These are phyloP conservation scores for Phtheirospermum japonicum DNA, from an alignment of 257 asterid species.

Conservation along the genomic window DNA sequence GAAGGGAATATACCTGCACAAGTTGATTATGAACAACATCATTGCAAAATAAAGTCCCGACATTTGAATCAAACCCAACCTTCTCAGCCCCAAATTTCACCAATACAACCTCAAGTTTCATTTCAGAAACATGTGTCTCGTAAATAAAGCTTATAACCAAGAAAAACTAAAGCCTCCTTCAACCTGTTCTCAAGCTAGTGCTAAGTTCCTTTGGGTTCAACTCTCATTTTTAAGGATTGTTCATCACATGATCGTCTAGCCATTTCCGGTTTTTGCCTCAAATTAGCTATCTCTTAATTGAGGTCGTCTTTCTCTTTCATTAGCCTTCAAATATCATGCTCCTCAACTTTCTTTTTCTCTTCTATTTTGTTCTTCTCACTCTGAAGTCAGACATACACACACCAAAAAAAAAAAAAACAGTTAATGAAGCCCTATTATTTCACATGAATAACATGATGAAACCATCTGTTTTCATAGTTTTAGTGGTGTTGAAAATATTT, in stretches of 20 bases:
- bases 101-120: too few species aligned
- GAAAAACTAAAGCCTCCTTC: not conserved
- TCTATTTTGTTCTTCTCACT: constrained; percentile 39
- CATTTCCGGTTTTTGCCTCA: constrained; percentile 28
- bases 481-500: too few species aligned
- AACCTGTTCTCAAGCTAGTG: not conserved
- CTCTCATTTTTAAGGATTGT: not conserved
- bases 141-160: too few species aligned
- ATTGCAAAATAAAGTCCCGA: too few species aligned
- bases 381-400: constrained; percentile 34
- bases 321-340: constrained; percentile 37
- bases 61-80: too few species aligned
- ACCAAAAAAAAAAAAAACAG: not conserved
- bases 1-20: too few species aligned
- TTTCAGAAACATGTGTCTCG: too few species aligned
- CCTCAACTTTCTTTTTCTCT: constrained; percentile 38
- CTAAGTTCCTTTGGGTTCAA: not conserved
- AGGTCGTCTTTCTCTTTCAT: constrained; percentile 49
- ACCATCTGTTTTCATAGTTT: too few species aligned
- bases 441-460: too few species aligned
- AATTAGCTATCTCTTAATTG: constrained; percentile 32
- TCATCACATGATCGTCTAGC: constrained; percentile 24
- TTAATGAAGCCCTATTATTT: not conserved
- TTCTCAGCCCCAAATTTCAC: too few species aligned
- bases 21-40: too few species aligned